Evolutionary conservation across 352 stramenopile genomes (phyloP), one percentile per base, ranked within the genome.

Genomic region (Phytophthora podocarpi): DNA sequence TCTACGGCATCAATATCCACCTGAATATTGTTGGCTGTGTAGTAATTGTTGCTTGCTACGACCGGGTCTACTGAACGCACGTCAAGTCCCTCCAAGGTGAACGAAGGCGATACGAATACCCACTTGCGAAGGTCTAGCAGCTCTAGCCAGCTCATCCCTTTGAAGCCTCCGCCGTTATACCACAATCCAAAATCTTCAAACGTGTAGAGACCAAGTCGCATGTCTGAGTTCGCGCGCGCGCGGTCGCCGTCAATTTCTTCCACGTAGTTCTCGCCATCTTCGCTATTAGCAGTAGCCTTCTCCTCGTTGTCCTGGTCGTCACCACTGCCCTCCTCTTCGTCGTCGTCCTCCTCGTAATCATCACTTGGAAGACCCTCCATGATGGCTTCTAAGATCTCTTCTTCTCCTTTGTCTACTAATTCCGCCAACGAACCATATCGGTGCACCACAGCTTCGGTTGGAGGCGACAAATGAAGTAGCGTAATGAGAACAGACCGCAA

Each of bases 121-220:
- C 85, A 96, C 48, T 96, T 96, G 16, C 80, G 74, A 40, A 96
- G 57, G 67, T 96, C 88, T 5, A 96, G 72, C 28, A 96, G 50
- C 60, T 96, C 88, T 7, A 96, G 54, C 85, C 86, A 96, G 42
- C 85, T 95, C 78, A 94, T 87, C 2, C 64, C 72, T 48, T 85
- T 80, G 45, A 80, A 93, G 0, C 88, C 88, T 39, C 85, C 85
- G 4, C 74, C 73, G 61, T 96, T 96, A 57, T 96, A 96, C 87
- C 87, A 96, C 24, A 79, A 45, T 1, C 85, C 87, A 52, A 96
- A 96, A 15, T 92, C 76, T 67, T 94, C 87, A 71, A 96, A 96
- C 8, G 72, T 85, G 59, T 87, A 93, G 5, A 89, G 62, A 11
- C 74, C 80, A 13, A 80, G 34, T 9, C 67, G 80, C 46, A 85